Evolutionary conservation across 1,284 basidiomycete genomes (phyloP).

Genomic region (Trametes polyzona): DNA sequence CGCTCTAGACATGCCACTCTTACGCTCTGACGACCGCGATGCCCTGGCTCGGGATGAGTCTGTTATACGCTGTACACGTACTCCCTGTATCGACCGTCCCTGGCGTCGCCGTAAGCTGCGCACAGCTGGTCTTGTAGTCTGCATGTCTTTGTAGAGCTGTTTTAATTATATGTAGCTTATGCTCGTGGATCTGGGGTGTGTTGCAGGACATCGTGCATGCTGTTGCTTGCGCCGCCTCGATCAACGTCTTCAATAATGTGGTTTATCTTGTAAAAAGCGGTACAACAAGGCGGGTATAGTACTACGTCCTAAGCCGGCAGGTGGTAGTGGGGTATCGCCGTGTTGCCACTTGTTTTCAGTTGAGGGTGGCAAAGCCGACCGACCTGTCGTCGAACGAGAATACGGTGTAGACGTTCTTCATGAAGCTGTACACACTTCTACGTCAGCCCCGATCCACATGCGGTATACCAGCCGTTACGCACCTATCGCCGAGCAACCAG

Average conservation of each 20-base stretch:
- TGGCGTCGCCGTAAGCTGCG: slow-evolving; percentile 17
- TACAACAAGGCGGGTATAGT: no score
- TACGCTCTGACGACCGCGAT: slow-evolving; percentile 16
- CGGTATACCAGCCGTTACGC: not conserved
- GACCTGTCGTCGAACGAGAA: slow-evolving; percentile 28
- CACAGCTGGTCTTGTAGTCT: slow-evolving; percentile 10
- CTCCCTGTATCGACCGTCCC: slow-evolving; percentile 12
- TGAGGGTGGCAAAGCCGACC: slow-evolving; percentile 30
- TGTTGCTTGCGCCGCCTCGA: no score
- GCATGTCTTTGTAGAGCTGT: slow-evolving; percentile 21
- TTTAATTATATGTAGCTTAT: slow-evolving; percentile 20
- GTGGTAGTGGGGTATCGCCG: no score
- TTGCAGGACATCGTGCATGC: no score
- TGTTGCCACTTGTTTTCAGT: no score
- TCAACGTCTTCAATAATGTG: no score
- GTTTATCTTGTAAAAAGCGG: no score
- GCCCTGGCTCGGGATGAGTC: slow-evolving; percentile 21
- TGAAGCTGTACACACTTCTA: slow-evolving; percentile 23
- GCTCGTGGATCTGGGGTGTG: not conserved
- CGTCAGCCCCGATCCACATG: no score
- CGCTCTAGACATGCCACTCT: slow-evolving; percentile 15
- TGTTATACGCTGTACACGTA: slow-evolving; percentile 10
- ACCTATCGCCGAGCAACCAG: slow-evolving; percentile 35
- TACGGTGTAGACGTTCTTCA: slow-evolving; percentile 31
- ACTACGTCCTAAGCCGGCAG: no score